A percentile compares a stretch with the other conserved stretches of the same genome.
Evolutionary conservation across 306 rosid genomes (phyloP).

Genomic region (Delonix regia): DNA sequence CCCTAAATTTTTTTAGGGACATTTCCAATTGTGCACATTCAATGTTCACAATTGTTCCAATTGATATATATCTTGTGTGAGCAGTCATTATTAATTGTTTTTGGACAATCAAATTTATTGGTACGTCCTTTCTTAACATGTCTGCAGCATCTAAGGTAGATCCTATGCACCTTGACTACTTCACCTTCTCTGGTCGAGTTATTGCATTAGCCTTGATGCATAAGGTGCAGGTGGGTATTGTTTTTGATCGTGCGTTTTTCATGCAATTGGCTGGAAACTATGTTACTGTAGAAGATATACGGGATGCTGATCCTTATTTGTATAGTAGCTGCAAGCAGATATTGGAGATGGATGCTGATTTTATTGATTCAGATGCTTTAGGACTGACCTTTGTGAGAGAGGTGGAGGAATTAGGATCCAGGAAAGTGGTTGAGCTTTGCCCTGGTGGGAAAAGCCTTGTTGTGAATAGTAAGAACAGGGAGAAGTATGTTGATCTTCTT

Average conservation of each 20-base stretch:
- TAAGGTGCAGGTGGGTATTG: conserved; percentile 89
- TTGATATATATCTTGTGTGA: conserved; percentile 26
- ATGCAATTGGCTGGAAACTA: conserved; percentile 78
- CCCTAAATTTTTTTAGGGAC: background rate
- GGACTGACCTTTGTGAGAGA: conserved; percentile 91
- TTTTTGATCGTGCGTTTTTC: conserved; percentile 87
- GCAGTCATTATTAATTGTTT: conserved; percentile 23
- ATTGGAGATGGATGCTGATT: conserved; percentile 77
- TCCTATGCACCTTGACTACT: conserved; percentile 88
- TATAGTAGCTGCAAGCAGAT: conserved; percentile 83
- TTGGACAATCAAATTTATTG: conserved; percentile 26
- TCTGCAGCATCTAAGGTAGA: conserved; percentile 86
- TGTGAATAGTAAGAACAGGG: conserved; percentile 78
- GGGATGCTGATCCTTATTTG: conserved; percentile 77
- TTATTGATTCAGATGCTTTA: conserved; percentile 84
- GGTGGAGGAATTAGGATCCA: conserved; percentile 84
- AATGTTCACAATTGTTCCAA: conserved; percentile 7
- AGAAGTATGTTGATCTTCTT: conserved; percentile 68
- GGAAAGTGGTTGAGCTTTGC: conserved; percentile 71
- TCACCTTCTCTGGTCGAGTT: conserved; percentile 82
- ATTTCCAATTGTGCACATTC: conserved; percentile 18
- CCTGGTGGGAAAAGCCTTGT: conserved; percentile 64
- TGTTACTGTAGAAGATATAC: conserved; percentile 73
- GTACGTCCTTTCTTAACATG: conserved; percentile 36
- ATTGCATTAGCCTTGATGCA: conserved; percentile 96